Percentiles rank a stretch among this genome's conserved stretches.
Evolutionary conservation across 352 stramenopile species (phyloP).

Genomic region (Globisporangium megalacanthum): DNA sequence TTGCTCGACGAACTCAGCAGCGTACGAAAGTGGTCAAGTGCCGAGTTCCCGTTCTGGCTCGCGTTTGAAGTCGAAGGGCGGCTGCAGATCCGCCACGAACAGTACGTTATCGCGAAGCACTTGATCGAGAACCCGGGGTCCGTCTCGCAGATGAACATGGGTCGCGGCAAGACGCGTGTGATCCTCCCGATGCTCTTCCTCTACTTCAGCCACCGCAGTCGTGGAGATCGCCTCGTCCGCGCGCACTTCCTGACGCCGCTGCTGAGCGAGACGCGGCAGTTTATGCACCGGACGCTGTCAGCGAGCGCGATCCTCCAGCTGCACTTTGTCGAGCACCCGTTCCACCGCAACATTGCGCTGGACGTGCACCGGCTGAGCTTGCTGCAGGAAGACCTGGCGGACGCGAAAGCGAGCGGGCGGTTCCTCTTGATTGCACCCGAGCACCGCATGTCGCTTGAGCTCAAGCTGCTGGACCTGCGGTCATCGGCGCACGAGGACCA

Average conservation of each 20-base stretch:
- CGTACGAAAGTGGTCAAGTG: conserved; percentile 38
- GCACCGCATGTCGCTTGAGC: conserved; percentile 83
- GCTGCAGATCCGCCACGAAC: conserved; percentile 78
- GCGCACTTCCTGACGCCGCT: conserved; percentile 57
- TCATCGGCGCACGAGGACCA: conserved; percentile 9
- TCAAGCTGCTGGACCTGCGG: conserved; percentile 66
- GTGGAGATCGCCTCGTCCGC: conserved; percentile 27
- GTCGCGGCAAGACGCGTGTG: conserved; percentile 82
- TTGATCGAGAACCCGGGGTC: conserved; percentile 57
- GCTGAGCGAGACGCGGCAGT: conserved; percentile 58
- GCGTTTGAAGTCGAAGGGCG: conserved; percentile 82
- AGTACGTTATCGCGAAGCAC: conserved; percentile 71
- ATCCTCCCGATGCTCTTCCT: conserved; percentile 88
- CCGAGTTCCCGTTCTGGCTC: conserved; percentile 70
- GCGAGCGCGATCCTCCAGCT: conserved; percentile 31
- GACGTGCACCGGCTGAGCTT: conserved; percentile 14
- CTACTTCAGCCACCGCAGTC: conserved; percentile 30
- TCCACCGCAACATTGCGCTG: conserved; percentile 52
- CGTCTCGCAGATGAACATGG: conserved; percentile 87
- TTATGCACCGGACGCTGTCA: conserved; percentile 54
- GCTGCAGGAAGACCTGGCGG: conserved; percentile 29
- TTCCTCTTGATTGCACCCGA: conserved; percentile 80
- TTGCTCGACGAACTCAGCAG: conserved; percentile 54
- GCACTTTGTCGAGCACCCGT: conserved; percentile 59
- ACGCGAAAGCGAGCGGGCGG: conserved; percentile 32